phyloP scores from a whole-genome alignment of 1,284 basidiomycete species.

The Anthracocystis setariae region DNA sequence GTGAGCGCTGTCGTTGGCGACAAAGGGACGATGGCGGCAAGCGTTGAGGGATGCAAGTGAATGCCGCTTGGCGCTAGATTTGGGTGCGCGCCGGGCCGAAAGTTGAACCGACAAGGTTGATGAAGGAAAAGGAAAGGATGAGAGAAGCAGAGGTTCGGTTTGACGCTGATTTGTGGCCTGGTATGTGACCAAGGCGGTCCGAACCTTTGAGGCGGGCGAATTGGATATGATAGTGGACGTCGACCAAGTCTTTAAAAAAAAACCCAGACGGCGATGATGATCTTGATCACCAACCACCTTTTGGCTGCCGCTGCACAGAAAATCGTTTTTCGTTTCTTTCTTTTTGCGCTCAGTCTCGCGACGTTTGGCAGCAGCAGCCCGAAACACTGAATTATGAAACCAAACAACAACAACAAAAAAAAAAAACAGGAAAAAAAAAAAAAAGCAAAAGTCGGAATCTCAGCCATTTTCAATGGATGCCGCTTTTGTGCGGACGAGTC shows the following conservation, averaged over 20 bases:
- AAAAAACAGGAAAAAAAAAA: constrained; percentile 10
- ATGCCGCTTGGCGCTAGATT: neutral
- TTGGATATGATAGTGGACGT: neutral
- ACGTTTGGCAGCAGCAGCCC: neutral
- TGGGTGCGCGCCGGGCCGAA: neutral
- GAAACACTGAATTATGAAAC: neutral
- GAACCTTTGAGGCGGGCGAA: neutral
- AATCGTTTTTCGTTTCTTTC: neutral
- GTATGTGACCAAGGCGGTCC: neutral
- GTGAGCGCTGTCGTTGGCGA: neutral
- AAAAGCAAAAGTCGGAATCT: neutral
- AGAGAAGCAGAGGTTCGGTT: neutral
- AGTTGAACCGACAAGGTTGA: neutral
- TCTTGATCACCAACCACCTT: too few relatives aligned
- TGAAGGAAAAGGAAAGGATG: neutral
- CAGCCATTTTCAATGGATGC: too few relatives aligned
- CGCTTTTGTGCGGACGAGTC: too few relatives aligned
- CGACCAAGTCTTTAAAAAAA: neutral
- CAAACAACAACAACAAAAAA: constrained; percentile 3
- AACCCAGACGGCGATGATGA: too few relatives aligned
- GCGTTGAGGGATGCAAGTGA: neutral
- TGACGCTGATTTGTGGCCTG: neutral
- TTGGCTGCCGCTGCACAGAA: neutral
- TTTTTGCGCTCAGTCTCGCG: neutral
- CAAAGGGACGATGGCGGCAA: too few relatives aligned